Conservation (phyloP, 2,329 filamentous ascomycete species). For the Pseudocercospora fuligena region DNA sequence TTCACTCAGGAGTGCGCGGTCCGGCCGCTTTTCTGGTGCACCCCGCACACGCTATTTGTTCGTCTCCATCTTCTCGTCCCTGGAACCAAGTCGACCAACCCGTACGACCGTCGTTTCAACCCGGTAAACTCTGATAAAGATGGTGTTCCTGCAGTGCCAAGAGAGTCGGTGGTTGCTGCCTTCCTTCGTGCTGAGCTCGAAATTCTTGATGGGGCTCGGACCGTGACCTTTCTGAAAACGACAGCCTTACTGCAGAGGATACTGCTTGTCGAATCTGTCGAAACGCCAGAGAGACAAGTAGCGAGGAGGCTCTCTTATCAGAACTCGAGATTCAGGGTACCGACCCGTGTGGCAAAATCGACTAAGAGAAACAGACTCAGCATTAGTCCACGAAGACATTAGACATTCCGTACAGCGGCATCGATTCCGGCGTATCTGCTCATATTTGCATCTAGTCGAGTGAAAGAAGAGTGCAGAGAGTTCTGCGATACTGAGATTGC, state of each 20-base stretch:
- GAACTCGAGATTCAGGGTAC: conserved; percentile 3
- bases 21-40: conserved; percentile 13
- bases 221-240: neutral
- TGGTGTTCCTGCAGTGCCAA: conserved; percentile 21
- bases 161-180: neutral
- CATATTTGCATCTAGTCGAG: neutral
- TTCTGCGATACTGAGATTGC: neutral
- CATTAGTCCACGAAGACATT: neutral
- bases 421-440: neutral
- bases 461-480: neutral
- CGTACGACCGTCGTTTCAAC: conserved; percentile 1
- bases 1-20: conserved; percentile 14
- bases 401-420: conserved; percentile 4
- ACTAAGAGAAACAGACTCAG: conserved; percentile 3
- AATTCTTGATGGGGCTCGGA: conserved; percentile 1
- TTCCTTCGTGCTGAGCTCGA: neutral
- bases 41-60: conserved; percentile 12
- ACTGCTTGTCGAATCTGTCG: neutral
- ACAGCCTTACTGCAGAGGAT: neutral
- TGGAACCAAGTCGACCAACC: neutral
- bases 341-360: neutral
- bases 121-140: conserved; percentile 25
- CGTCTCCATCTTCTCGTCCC: conserved; percentile 13
- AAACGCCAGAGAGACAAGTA: neutral
- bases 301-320: neutral